phyloP scores from a whole-genome alignment of 352 stramenopile genomes.

The Phytophthora aleatoria region DNA sequence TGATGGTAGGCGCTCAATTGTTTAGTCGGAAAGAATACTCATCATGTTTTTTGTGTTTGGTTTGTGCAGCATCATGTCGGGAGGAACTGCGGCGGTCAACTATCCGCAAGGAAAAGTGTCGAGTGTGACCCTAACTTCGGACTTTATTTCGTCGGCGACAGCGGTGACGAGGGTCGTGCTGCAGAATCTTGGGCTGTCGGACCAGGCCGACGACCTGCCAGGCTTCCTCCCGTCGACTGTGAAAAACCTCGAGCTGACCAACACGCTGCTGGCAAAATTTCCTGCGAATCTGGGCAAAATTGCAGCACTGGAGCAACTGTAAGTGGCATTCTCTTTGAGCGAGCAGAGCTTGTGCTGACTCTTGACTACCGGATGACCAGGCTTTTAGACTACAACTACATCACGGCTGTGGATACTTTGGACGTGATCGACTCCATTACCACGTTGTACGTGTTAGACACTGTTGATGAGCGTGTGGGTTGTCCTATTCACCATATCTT shows the following conservation, averaged over 20 bases:
- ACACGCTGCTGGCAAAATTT: constrained; percentile 33
- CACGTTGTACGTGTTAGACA: constrained; percentile 4
- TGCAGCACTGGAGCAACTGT: constrained; percentile 4
- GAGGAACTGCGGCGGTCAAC: constrained; percentile 19
- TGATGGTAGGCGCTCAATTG: not conserved
- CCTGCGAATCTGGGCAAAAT: constrained; percentile 12
- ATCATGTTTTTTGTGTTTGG: not conserved
- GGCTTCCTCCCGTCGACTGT: constrained; percentile 29
- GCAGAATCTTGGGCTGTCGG: constrained; percentile 32
- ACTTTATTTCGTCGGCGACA: constrained; percentile 26
- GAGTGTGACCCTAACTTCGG: constrained; percentile 21
- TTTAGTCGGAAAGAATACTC: not conserved
- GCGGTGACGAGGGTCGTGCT: constrained; percentile 35
- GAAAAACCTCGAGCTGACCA: constrained; percentile 31
- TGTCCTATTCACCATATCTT: not conserved
- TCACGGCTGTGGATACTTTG: not conserved
- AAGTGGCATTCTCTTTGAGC: not conserved
- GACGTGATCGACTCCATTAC: constrained; percentile 12
- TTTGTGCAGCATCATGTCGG: constrained; percentile 29
- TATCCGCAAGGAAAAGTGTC: constrained; percentile 41
- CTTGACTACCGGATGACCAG: not conserved
- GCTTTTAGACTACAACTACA: constrained; percentile 14
- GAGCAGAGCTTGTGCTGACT: too few species aligned
- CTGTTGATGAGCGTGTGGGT: not conserved
- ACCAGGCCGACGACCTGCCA: constrained; percentile 25